A percentile compares a stretch with the other conserved stretches of the same genome.
phyloP scores from a whole-genome alignment of 2,329 filamentous ascomycete genomes.

The Cyphellophora attinorum region DNA sequence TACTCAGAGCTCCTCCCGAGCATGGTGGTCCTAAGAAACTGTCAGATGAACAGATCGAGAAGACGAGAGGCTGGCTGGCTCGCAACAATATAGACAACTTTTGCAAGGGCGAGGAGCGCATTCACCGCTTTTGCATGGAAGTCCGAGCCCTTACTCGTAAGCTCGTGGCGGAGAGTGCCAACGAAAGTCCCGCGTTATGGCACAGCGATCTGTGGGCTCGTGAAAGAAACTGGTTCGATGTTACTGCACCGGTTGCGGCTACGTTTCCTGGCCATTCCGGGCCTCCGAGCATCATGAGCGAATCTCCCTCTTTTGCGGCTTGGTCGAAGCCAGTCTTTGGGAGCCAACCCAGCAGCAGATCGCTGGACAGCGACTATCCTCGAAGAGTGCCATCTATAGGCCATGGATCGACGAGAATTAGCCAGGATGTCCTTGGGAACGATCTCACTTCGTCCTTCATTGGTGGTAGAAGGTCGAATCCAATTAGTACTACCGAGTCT shows the following conservation, averaged over 20 bases:
- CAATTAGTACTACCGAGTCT: conserved; percentile 60
- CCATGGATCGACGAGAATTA: conserved; percentile 54
- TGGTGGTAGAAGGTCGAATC: conserved; percentile 58
- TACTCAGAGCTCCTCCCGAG: conserved; percentile 71
- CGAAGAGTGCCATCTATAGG: conserved; percentile 61
- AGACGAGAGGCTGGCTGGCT: conserved; percentile 73
- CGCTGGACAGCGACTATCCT: conserved; percentile 4
- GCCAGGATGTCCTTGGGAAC: conserved; percentile 47
- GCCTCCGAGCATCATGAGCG: conserved; percentile 34
- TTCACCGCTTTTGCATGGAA: conserved; percentile 88
- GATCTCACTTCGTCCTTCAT: conserved; percentile 54
- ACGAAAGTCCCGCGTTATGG: conserved; percentile 82
- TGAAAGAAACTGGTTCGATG: conserved; percentile 43
- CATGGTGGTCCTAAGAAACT: conserved; percentile 91
- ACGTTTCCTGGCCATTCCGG: conserved; percentile 29
- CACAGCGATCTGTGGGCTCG: conserved; percentile 79
- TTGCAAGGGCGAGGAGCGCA: conserved; percentile 86
- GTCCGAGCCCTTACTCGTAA: conserved; percentile 78
- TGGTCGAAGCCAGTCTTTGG: conserved; percentile 21
- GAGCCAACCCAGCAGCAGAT: conserved; percentile 24
- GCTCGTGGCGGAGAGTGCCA: conserved; percentile 72
- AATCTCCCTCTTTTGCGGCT: conserved; percentile 26
- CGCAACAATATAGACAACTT: conserved; percentile 81
- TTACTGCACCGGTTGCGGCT: conserved; percentile 34
- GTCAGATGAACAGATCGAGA: conserved; percentile 86